phyloP scores from a whole-genome alignment of 192 early-diverging fungal genomes.

The Backusella tuberculispora region DNA sequence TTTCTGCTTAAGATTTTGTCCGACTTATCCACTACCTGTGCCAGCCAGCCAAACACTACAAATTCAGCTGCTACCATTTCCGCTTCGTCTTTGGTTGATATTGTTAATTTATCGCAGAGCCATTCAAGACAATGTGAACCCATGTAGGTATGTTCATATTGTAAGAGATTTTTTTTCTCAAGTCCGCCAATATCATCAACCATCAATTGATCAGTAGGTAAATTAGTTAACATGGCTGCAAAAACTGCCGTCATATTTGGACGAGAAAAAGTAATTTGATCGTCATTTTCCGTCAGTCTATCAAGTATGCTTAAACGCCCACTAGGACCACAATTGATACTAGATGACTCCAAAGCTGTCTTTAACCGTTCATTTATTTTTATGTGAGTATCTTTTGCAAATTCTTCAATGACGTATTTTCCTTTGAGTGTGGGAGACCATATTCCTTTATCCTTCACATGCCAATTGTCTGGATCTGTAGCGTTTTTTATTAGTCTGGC shows the following conservation, averaged over 20 bases:
- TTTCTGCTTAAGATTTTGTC: slow-evolving; percentile 11
- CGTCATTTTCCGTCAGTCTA: slow-evolving; percentile 35
- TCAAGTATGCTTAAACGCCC: slow-evolving; percentile 23
- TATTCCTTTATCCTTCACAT: slow-evolving; percentile 48
- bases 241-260: slow-evolving; percentile 46
- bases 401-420: slow-evolving; percentile 50
- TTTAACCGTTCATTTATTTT: slow-evolving; percentile 25
- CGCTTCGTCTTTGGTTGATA: slow-evolving; percentile 51
- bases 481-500: slow-evolving; percentile 51
- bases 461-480: slow-evolving; percentile 43
- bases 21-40: slow-evolving; percentile 32
- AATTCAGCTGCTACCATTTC: slow-evolving; percentile 49
- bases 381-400: slow-evolving; percentile 24
- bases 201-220: slow-evolving; percentile 41
- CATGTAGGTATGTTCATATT: slow-evolving; percentile 12
- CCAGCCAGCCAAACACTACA: slow-evolving; percentile 48
- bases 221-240: slow-evolving; percentile 43
- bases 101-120: slow-evolving; percentile 50
- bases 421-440: slow-evolving; percentile 55
- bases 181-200: slow-evolving; percentile 25
- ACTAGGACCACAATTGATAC: background rate
- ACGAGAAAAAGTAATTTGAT: slow-evolving; percentile 44
- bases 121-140: slow-evolving; percentile 39
- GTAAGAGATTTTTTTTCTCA: background rate
- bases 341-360: background rate